phyloP scores from a whole-genome alignment of 2,329 filamentous ascomycete species.

The Dothiorella sarmentorum region DNA sequence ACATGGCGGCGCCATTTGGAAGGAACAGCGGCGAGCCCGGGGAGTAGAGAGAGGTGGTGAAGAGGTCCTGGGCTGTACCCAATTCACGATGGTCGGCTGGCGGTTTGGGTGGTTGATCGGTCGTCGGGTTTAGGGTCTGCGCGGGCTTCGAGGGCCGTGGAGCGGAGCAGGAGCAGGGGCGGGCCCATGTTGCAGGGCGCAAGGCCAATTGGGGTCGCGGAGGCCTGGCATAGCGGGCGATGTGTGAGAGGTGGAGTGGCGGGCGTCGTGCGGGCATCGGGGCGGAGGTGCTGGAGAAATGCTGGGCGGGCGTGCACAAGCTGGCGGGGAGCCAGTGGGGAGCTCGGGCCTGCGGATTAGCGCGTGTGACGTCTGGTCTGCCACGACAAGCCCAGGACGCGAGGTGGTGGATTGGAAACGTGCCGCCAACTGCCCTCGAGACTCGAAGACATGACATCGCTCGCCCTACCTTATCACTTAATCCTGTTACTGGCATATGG shows the following conservation, averaged over 20 bases:
- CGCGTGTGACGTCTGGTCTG: conserved; percentile 1
- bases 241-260: conserved; percentile 21
- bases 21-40: conserved; percentile 83
- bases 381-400: conserved; percentile 1
- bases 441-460: not conserved
- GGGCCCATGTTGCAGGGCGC: conserved; percentile 4
- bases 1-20: conserved; percentile 75
- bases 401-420: not conserved
- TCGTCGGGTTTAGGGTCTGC: conserved; percentile 4
- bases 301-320: not conserved
- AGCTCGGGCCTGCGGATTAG: conserved; percentile 9
- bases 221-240: conserved; percentile 6
- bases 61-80: conserved; percentile 64
- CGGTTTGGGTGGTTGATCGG: conserved; percentile 34
- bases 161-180: conserved; percentile 36
- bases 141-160: conserved; percentile 26
- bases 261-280: conserved; percentile 33
- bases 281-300: conserved; percentile 18
- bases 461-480: not conserved
- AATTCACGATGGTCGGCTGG: conserved; percentile 50
- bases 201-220: not conserved
- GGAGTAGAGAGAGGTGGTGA: conserved; percentile 74
- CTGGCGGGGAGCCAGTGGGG: too few species aligned
- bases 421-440: not conserved
- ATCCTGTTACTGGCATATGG: not conserved